Percentiles rank a stretch among this genome's conserved stretches.
These are phyloP conservation scores for Magnolia kwangsiensis DNA, from an alignment of 164 flowering plant genomes.

Conservation along the genomic window DNA sequence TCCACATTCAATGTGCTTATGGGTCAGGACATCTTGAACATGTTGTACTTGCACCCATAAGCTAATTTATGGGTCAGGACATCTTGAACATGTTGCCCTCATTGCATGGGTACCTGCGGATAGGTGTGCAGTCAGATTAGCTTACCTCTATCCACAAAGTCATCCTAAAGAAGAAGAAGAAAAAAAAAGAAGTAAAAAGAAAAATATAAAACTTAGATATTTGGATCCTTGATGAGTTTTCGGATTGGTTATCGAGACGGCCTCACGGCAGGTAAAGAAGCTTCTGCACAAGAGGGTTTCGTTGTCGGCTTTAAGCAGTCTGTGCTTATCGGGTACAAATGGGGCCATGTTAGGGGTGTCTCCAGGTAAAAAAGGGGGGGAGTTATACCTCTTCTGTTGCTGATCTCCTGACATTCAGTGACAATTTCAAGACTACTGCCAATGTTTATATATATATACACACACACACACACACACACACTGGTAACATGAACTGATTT, in stretches of 20 bases:
- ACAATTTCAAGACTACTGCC: neutral
- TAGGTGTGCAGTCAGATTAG: no score
- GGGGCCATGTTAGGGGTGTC: constrained; percentile 79
- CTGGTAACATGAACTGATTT: neutral
- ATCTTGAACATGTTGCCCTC: neutral
- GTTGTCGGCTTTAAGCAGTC: constrained; percentile 76
- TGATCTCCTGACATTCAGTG: neutral
- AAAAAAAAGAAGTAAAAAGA: no score
- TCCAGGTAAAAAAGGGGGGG: constrained; percentile 48
- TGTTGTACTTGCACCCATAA: neutral
- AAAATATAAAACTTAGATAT: no score
- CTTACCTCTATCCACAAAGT: no score
- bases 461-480: neutral
- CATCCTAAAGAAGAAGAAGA: no score
- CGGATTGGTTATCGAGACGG: constrained; percentile 91
- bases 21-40: neutral
- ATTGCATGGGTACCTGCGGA: no score
- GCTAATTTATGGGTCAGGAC: neutral
- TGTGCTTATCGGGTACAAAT: constrained; percentile 53
- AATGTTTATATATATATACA: no score
- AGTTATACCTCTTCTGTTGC: neutral
- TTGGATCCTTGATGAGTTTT: constrained; percentile 17
- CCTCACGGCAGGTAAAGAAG: constrained; percentile 68
- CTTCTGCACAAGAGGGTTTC: constrained; percentile 83
- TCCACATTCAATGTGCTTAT: no score